Percentiles rank a stretch among this genome's conserved stretches.
Conservation (phyloP, 2,329 filamentous ascomycete genomes). For the Macrophomina pseudophaseolina region DNA sequence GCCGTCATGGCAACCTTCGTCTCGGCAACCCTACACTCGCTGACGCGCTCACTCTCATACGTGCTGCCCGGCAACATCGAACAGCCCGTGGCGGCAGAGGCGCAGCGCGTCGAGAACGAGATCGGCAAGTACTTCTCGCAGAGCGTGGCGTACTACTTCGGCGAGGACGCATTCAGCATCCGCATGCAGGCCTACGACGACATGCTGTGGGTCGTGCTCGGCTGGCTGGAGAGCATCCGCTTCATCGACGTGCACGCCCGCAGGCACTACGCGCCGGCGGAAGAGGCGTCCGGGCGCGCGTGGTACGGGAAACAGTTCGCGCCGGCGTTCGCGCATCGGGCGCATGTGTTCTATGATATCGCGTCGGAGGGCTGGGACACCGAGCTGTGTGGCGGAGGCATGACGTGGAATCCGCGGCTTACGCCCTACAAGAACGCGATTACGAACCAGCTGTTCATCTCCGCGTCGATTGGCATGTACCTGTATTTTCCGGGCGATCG, state of each 20-base stretch:
- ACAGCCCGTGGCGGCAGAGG: conserved; percentile 35
- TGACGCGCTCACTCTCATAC: conserved; percentile 65
- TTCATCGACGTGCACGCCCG: conserved; percentile 74
- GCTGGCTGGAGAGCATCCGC: conserved; percentile 82
- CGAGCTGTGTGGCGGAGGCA: conserved; percentile 80
- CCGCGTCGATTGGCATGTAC: conserved; percentile 88
- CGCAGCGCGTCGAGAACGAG: conserved; percentile 71
- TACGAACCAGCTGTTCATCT: conserved; percentile 88
- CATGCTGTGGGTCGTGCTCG: conserved; percentile 92
- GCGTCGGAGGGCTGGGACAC: conserved; percentile 82
- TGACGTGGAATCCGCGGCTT: conserved; percentile 85
- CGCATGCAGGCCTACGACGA: conserved; percentile 86
- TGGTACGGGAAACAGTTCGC: conserved; percentile 83
- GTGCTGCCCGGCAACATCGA: conserved; percentile 42
- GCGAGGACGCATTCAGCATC: conserved; percentile 77
- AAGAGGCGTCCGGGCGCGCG: conserved; percentile 27
- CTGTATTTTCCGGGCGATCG: conserved; percentile 82
- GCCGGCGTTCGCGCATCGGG: conserved; percentile 78
- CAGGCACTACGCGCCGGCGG: conserved; percentile 59
- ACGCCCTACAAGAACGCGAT: conserved; percentile 94
- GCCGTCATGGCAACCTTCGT: conserved; percentile 83
- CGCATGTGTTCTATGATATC: conserved; percentile 84
- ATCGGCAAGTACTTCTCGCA: conserved; percentile 84
- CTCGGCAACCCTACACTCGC: conserved; percentile 72
- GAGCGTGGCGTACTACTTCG: conserved; percentile 79